Base-by-base conservation (phyloP, 805 yeast species). In the Ogataea saltuana region DNA sequence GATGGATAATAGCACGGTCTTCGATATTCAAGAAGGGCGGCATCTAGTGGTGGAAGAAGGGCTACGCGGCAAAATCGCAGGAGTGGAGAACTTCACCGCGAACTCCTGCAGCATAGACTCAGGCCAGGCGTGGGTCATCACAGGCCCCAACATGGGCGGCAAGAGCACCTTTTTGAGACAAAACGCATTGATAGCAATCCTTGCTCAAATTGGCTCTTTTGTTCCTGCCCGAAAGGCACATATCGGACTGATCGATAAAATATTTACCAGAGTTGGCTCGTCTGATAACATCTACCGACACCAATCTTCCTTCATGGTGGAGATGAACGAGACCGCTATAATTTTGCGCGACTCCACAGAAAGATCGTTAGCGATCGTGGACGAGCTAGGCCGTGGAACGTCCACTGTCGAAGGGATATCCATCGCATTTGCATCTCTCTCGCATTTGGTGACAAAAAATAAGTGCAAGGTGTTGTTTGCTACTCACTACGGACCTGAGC, bases 91-190 rank as follows among this genome's bases (percentile, higher is more conserved):
- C 42, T 84, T 83, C 59, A 57, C 73, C 51, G 28, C 80, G 48
- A 72, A 77, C 44, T 68, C 71, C 42, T 75, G 80, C 35, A 6
- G 36, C 3, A 27, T 67, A 2, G 49, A 63, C 32, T 48, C 63
- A 0, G 51, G 58, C 5, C 50, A 63, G 4, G 56, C 76, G 2
- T 75, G 86, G 70, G 71, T 88, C 13, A 78, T 88, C n/a, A 84
- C 95, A 0, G 96, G 96, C 0, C 96, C 96, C 0, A 88, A 88
- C 57, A 85, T 85, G 91, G 91, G 91, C 6, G 93, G 93, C 6
- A 85, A 85, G 57, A 83, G 89, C 5, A 83, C 89, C 1, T 84
- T 80, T 56, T 72, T 85, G 32, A 73, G 88, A 47, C 90, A 85
- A 43, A 80, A 83, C 53, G 93, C 90, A 0, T 59, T 85, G 4